Base-by-base conservation (phyloP, 352 stramenopile genomes). In the Pythium angustatum region DNA sequence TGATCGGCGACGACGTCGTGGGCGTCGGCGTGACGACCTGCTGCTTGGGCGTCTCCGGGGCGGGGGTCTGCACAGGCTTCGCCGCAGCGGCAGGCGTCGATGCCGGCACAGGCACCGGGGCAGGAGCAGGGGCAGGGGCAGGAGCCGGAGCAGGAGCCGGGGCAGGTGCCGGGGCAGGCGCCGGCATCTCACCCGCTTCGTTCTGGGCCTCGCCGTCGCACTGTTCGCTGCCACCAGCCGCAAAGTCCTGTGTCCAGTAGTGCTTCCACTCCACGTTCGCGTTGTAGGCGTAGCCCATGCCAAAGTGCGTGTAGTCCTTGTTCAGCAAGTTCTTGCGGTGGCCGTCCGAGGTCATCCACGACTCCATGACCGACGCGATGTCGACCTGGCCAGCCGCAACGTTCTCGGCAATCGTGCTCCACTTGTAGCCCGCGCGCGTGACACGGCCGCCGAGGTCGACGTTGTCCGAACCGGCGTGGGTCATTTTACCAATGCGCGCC, bases 201-300 rank as follows among this genome's bases (percentile, higher is more conserved):
- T 56, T 59, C 48, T 56, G 51, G 21, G 38, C 45, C 12, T 50
- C 47, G 40, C 61, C 60, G 55, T 72, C 73, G 40, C 66, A 68
- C 11, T 56, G 26, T 40, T 87, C 77, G 27, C 24, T 73, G 33
- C 17, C 61, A 43, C 75, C 61, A 3, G 44, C 54, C 50, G 66
- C 77, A 48, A 88, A 90, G 59, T 87, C 63, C 54, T 90, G 79
- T 28, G 76, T 87, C 78, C 81, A 88, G 62, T 75, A 90, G 60
- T 79, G 68, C 9, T 65, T 43, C 64, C 82, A 81, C 36, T 38
- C 47, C 3, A 58, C 68, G 19, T 68, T 22, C 0, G 57, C 58
- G 57, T 76, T 86, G 54, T 81, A 82, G 10, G 77, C 77, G 47
- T 88, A 78, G 27, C 77, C 75, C 60, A 72, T 77, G 45, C 58